Conservation (phyloP, 768 basidiomycete genomes). For the Daedaleopsis sinensis region DNA sequence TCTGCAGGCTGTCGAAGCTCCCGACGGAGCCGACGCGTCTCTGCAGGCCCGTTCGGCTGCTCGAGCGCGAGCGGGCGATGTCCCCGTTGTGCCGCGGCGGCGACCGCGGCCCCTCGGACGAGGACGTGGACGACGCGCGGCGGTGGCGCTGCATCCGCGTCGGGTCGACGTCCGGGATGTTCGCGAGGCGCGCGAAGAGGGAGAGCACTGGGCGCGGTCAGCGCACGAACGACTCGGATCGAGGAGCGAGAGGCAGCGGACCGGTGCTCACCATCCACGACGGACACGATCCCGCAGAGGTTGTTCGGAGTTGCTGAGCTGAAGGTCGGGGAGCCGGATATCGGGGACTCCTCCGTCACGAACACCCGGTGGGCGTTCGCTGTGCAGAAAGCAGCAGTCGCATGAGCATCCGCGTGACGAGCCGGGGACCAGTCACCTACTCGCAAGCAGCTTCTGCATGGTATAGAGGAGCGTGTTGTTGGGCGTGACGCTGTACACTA, state of each 20-base stretch:
- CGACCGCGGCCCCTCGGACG: slow-evolving; percentile 39
- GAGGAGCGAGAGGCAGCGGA: slow-evolving; percentile 8
- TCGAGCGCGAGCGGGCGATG: slow-evolving; percentile 41
- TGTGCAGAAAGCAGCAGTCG: slow-evolving; percentile 28
- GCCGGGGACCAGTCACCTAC: slow-evolving; percentile 44
- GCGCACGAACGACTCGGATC: background rate
- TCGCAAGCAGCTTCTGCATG: slow-evolving; percentile 81
- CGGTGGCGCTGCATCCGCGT: slow-evolving; percentile 79
- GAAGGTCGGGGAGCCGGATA: slow-evolving; percentile 51
- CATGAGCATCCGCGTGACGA: background rate
- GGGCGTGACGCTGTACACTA: slow-evolving; percentile 79
- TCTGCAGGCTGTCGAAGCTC: slow-evolving; percentile 17
- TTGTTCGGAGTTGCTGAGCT: slow-evolving; percentile 46
- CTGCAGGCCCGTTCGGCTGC: slow-evolving; percentile 43
- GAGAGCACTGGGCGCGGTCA: slow-evolving; percentile 59
- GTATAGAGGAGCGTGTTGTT: slow-evolving; percentile 67
- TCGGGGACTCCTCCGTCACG: slow-evolving; percentile 63
- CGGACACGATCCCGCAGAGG: slow-evolving; percentile 77
- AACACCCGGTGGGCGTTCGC: slow-evolving; percentile 83
- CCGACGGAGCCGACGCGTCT: slow-evolving; percentile 19
- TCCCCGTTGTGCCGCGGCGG: slow-evolving; percentile 18
- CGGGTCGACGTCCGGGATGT: slow-evolving; percentile 76
- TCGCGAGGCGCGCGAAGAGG: slow-evolving; percentile 74
- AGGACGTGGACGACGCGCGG: slow-evolving; percentile 72
- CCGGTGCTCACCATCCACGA: slow-evolving; percentile 82